Evolutionary conservation across 306 rosid species (phyloP).

Genomic region (Quercus engelmannii): DNA sequence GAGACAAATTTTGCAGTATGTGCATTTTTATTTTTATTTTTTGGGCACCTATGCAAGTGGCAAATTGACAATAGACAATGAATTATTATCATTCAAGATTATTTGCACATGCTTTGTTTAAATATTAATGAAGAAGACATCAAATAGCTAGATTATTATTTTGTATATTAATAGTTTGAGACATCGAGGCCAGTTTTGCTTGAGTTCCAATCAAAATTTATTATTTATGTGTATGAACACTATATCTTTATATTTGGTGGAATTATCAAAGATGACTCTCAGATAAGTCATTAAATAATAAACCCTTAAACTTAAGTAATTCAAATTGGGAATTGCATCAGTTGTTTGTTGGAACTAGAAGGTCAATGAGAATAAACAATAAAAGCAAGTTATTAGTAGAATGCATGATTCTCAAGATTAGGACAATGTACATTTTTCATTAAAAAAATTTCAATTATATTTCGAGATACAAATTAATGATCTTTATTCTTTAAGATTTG

Average conservation of each 20-base stretch:
- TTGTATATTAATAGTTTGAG: not conserved
- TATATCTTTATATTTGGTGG: not conserved
- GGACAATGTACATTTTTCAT: not conserved
- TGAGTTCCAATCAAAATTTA: not conserved
- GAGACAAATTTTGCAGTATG: too few species aligned
- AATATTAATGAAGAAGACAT: not conserved
- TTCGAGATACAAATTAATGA: not conserved
- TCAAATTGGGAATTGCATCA: not conserved
- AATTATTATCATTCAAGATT: not conserved
- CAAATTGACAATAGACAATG: not conserved
- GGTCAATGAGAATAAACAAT: not conserved
- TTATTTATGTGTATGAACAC: not conserved
- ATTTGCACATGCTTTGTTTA: not conserved
- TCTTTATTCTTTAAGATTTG: not conserved
- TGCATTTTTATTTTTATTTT: not conserved
- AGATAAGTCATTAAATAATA: not conserved
- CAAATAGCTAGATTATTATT: not conserved
- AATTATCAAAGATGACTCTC: not conserved
- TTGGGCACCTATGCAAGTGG: not conserved
- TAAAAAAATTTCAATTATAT: not conserved
- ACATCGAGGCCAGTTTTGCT: not conserved
- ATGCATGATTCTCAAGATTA: not conserved
- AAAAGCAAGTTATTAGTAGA: not conserved
- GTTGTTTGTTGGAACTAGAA: not conserved
- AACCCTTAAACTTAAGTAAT: not conserved